A percentile compares a stretch with the other conserved stretches of the same genome.
Evolutionary conservation across 1,139 yeast genomes (phyloP).

Genomic region (Yamadazyma pseudoaaseri): DNA sequence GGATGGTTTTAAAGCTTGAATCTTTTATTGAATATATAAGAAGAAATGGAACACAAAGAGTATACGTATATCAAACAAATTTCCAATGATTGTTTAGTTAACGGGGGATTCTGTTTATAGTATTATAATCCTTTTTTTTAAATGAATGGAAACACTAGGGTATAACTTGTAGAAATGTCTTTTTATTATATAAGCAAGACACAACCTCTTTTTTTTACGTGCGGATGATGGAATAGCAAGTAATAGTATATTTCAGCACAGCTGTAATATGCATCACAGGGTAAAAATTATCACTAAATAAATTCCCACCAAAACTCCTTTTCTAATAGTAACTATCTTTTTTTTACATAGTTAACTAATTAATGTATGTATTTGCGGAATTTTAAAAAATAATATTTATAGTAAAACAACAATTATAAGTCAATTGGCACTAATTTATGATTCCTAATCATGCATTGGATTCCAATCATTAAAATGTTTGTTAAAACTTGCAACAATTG

Average conservation of each 20-base stretch:
- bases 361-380: conserved; percentile 10
- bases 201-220: too few relatives aligned
- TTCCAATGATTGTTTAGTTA: not conserved
- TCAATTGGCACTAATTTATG: too few relatives aligned
- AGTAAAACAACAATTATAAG: too few relatives aligned
- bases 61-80: too few relatives aligned
- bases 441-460: too few relatives aligned
- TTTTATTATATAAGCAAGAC: too few relatives aligned
- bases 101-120: conserved; percentile 1
- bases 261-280: conserved; percentile 14
- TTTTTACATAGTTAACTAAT: conserved; percentile 6
- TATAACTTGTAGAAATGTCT: not conserved
- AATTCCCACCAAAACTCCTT: conserved; percentile 6
- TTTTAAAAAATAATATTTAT: too few relatives aligned
- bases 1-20: conserved; percentile 29
- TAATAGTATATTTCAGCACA: conserved; percentile 8
- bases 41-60: not conserved
- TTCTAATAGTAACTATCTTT: conserved; percentile 4
- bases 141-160: conserved; percentile 1
- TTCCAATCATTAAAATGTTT: too few relatives aligned
- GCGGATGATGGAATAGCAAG: conserved; percentile 1
- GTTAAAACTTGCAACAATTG: too few relatives aligned
- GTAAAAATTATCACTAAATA: conserved; percentile 15
- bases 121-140: not conserved
- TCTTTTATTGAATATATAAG: not conserved